Base-by-base conservation (phyloP, 2,329 filamentous ascomycete species). In the Exophiala alcalophila region DNA sequence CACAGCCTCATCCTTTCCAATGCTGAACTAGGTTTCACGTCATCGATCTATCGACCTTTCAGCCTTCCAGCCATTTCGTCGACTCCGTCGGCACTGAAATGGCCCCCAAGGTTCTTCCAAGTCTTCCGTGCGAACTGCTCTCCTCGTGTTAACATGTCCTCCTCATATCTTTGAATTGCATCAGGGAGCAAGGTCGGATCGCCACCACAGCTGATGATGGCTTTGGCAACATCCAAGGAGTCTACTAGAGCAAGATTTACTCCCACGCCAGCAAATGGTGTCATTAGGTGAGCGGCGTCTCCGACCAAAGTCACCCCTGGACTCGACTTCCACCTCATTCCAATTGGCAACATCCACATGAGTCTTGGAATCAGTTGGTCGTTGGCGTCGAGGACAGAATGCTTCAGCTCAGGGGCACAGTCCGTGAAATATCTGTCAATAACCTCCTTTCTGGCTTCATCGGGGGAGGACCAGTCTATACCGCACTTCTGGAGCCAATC, bases 241-340 rank as follows among this genome's bases (percentile, higher is more conserved):
- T 55, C 52, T 5, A 40, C 11, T 44, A 56, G 47, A 18, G 54
- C 50, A 18, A 40, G 30, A 21, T 55, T 55, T 23, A 53, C 52
- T 8, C 54, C 54, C 9, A 47, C 43, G 4, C 50, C 50, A 10
- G 40, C 50, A 32, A 50, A 56, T 8, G 52, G 52, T 5, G 43
- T 44, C 47, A 50, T 53, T 19, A 54, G 35, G 20, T 47, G 47
- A 28, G 47, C 48, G 12, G 47, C 40, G 20, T 55, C 53, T 4
- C 79, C 79, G 18, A 81, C 65, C 10, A 80, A 55, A 0, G 78
- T 80, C 4, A 75, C 55, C 0, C 76, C 75, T 4, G 61, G 57
- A 12, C 61, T 62, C 33, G 72, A 65, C 27, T 65, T 46, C 76
- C 77, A 81, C 2, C 53, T 58, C 31, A 66, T 58, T 2, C 71